Evolutionary conservation across 768 basidiomycete species (phyloP), one percentile per base, ranked within the genome.

Genomic region (Kwoniella dendrophila): DNA sequence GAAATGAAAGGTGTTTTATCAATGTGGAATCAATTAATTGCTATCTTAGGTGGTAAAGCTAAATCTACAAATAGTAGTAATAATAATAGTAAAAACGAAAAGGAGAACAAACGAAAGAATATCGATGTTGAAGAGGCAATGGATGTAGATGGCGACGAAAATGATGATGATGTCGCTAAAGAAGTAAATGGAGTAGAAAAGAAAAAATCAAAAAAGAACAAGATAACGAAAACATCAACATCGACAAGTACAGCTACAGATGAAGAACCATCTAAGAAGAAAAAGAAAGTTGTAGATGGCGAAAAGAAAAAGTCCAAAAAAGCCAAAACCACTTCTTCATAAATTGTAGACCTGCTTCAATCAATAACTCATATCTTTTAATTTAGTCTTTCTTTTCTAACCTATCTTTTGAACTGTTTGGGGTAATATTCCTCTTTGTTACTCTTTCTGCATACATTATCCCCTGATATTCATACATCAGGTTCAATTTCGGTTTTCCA

Each of bases 21-120:
- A 53, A 83, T 87, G 78, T 86, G 88, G 69, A 83, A 83, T 69
- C 90, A 91, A 76, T 79, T 92, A 20, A 64, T 68, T n/a, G 56
- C 68, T 20, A 61, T 79, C 7, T 59, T 78, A 14, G 72, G 74
- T 29, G 61, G 59, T 7, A 43, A 43, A n/a, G n/a, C n/a, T n/a
- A n/a, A n/a, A n/a, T n/a, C n/a, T n/a, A n/a, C n/a, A n/a, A n/a
- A 43, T 20, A 43, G 18, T 20, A 11, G 41, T 14, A 43, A 14
- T 11, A 43, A 20, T 18, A 64, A 52, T 29, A 59, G 49, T 10
- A 63, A 64, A 55, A 55, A 34, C n/a, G 41, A 63, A 10, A 59
- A 68, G 56, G 70, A 66, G 43, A 64, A 58, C 64, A 51, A 61
- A 62, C 48, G 52, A 59, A 22, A 63, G 64, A 64, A n/a, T n/a